Conservation (phyloP, 2,329 filamentous ascomycete species). For the Ophiostoma ips region DNA sequence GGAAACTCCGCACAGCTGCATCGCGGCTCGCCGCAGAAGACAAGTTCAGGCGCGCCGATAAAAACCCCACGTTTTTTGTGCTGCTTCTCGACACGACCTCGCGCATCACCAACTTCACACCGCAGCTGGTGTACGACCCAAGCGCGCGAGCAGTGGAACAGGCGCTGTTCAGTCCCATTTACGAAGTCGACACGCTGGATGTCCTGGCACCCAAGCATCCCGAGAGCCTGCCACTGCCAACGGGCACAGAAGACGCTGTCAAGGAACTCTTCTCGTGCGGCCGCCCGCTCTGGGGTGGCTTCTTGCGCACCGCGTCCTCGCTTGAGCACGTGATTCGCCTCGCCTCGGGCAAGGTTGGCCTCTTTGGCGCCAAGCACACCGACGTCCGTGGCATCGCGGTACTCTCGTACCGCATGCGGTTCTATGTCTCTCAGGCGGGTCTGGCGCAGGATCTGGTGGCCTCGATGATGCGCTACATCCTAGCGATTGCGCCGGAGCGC, state of each 20-base stretch:
- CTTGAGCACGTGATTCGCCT: not conserved
- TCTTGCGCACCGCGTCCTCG: not conserved
- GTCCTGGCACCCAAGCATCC: not conserved
- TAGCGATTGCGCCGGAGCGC: not conserved
- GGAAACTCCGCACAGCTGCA: slow-evolving; percentile 5
- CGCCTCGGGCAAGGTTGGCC: not conserved
- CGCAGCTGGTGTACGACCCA: not conserved
- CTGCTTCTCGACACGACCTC: slow-evolving; percentile 2
- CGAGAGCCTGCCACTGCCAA: not conserved
- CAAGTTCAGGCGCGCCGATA: not conserved
- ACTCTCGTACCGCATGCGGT: slow-evolving; percentile 1
- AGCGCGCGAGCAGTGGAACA: not conserved
- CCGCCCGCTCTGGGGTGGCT: not conserved
- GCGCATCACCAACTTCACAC: not conserved
- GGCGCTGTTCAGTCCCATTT: not conserved
- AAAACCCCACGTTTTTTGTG: not conserved
- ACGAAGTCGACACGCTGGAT: not conserved
- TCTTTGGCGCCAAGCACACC: not conserved
- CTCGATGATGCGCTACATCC: not conserved
- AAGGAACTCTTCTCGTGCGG: slow-evolving; percentile 1
- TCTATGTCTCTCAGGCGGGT: not conserved
- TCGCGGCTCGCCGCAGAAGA: not conserved
- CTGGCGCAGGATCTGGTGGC: slow-evolving; percentile 4
- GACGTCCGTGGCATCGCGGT: no score
- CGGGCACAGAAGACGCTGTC: not conserved